Conservation (phyloP, 176 grass and related monocot species). For the Thalia dealbata region DNA sequence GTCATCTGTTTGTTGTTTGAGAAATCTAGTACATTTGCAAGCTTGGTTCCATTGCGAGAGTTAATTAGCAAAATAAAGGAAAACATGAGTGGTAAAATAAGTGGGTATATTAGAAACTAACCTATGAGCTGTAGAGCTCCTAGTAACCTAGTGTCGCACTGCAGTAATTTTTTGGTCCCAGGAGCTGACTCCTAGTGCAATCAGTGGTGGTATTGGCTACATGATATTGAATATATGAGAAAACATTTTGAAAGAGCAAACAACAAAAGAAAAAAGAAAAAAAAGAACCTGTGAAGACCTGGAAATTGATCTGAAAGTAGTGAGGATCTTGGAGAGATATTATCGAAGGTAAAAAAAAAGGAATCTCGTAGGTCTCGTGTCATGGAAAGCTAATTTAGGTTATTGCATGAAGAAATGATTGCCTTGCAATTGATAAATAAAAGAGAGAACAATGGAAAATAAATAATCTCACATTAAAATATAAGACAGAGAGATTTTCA, state of each 20-base stretch:
- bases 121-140: not conserved
- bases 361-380: not conserved
- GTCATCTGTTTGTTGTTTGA: not conserved
- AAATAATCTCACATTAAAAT: not conserved
- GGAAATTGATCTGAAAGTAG: not conserved
- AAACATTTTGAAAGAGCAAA: not conserved
- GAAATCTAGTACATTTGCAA: not conserved
- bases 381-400: not conserved
- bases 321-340: not conserved
- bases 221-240: not conserved
- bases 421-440: not conserved
- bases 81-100: not conserved
- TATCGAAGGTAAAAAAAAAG: not conserved
- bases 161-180: no score
- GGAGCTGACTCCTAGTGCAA: no score
- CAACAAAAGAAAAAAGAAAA: not conserved
- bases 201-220: not conserved
- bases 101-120: not conserved
- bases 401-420: not conserved
- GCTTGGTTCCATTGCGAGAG: not conserved
- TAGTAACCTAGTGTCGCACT: not conserved
- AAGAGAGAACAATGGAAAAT: not conserved
- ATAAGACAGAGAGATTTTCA: not conserved
- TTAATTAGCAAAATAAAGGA: not conserved
- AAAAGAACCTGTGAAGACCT: not conserved